Percentiles rank a stretch among this genome's conserved stretches.
phyloP scores from a whole-genome alignment of 2,329 filamentous ascomycete species.

The Trichophyton schoenleinii region DNA sequence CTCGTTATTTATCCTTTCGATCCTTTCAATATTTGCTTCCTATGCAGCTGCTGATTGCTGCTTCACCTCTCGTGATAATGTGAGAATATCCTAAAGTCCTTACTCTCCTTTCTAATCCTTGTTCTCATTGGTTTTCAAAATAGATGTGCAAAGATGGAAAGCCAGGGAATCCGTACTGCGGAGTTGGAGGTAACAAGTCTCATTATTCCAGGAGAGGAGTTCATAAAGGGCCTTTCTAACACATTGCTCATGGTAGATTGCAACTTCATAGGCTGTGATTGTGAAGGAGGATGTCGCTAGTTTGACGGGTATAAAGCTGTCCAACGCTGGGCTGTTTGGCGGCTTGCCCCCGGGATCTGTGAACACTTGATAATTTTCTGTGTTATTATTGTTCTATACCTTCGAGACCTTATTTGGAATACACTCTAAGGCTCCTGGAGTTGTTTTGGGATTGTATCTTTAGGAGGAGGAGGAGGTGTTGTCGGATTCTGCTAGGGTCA shows the following conservation, averaged over 20 bases:
- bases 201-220: not conserved
- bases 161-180: not conserved
- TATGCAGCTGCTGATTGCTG: not conserved
- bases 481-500: not conserved
- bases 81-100: not conserved
- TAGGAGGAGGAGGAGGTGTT: too few relatives aligned
- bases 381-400: too few relatives aligned
- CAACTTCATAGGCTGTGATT: not conserved
- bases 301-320: too few relatives aligned
- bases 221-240: not conserved
- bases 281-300: not conserved
- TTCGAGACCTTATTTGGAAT: too few relatives aligned
- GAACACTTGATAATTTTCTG: too few relatives aligned
- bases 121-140: not conserved
- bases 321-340: too few relatives aligned
- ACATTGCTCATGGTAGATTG: not conserved
- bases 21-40: not conserved
- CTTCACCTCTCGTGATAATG: not conserved
- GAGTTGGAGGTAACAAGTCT: not conserved
- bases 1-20: not conserved
- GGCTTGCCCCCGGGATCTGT: too few relatives aligned
- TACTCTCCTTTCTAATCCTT: not conserved
- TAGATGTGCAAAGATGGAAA: not conserved
- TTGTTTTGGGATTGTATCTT: too few relatives aligned
- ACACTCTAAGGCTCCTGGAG: too few relatives aligned